phyloP scores from a whole-genome alignment of 1,284 basidiomycete species.

The Cutaneotrichosporon dermatis region DNA sequence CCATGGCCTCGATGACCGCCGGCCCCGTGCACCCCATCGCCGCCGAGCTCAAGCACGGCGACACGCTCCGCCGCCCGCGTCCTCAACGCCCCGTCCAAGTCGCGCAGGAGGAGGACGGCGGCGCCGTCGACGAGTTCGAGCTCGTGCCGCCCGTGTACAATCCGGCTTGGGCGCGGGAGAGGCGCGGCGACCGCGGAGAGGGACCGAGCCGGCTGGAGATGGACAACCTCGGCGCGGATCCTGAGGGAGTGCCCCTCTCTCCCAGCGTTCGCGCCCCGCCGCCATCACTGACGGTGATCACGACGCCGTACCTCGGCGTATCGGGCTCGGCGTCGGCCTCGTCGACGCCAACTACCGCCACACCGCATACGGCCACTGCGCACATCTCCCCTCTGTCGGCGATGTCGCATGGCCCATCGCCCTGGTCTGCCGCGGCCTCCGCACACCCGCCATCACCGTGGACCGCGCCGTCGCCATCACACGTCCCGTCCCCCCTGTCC shows the following conservation, averaged over 20 bases:
- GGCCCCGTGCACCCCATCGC: neutral
- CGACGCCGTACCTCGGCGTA: neutral
- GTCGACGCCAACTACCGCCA: neutral
- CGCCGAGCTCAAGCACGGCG: conserved; percentile 5
- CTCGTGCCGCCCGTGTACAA: conserved; percentile 12
- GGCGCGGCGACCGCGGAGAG: neutral
- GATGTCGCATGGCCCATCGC: neutral
- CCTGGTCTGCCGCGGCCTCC: too few relatives aligned
- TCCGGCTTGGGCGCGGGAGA: conserved; percentile 8
- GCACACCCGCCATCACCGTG: too few relatives aligned
- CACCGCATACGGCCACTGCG: neutral
- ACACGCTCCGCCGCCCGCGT: neutral
- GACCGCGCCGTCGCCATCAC: too few relatives aligned
- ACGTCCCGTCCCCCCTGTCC: too few relatives aligned
- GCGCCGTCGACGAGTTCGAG: conserved; percentile 6
- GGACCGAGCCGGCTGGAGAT: neutral
- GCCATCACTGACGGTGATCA: neutral
- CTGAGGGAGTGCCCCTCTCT: neutral
- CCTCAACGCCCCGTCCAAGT: neutral
- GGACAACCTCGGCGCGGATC: neutral
- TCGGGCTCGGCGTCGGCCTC: neutral
- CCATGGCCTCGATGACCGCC: neutral
- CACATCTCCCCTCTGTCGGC: neutral
- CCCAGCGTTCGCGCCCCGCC: neutral
- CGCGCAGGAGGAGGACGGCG: conserved; percentile 12